A percentile compares a stretch with the other conserved stretches of the same genome.
These are phyloP conservation scores for Naumovozyma castellii DNA, from an alignment of 805 yeast genomes.

Conservation along the genomic window DNA sequence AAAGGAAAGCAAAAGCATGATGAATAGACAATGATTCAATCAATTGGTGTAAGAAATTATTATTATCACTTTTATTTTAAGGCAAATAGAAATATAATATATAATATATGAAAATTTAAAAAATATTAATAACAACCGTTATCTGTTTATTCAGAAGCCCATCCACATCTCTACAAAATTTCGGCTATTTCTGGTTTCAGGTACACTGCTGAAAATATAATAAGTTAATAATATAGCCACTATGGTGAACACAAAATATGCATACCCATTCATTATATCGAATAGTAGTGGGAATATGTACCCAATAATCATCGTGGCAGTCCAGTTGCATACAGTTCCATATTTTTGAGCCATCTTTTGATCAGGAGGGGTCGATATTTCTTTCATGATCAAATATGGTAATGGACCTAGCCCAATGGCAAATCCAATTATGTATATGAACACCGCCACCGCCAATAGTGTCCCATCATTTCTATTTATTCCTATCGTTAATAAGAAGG, in stretches of 20 bases:
- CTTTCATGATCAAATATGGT: conserved; percentile 76
- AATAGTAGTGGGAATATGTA: conserved; percentile 65
- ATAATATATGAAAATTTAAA: neutral
- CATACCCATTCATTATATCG: conserved; percentile 55
- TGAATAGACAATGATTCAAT: too few species aligned
- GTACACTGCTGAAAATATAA: conserved; percentile 33
- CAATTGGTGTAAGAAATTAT: neutral
- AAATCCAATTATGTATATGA: conserved; percentile 65
- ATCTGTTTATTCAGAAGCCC: neutral
- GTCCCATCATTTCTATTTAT: conserved; percentile 39
- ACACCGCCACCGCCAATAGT: conserved; percentile 51
- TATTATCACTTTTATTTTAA: neutral
- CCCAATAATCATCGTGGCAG: conserved; percentile 71
- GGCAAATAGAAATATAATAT: neutral
- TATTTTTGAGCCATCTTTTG: conserved; percentile 78
- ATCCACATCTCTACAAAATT: conserved; percentile 4
- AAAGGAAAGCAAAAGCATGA: neutral
- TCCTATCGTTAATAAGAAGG: conserved; percentile 55
- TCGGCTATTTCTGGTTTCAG: conserved; percentile 65
- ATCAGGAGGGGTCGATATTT: conserved; percentile 68
- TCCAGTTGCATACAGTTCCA: conserved; percentile 81
- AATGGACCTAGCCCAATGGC: conserved; percentile 88
- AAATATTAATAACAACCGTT: too few species aligned
- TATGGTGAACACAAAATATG: conserved; percentile 58
- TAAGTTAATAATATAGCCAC: conserved; percentile 35